Percentiles rank a stretch among this genome's conserved stretches.
phyloP scores from a whole-genome alignment of 257 asterid genomes.

The Phtheirospermum japonicum region DNA sequence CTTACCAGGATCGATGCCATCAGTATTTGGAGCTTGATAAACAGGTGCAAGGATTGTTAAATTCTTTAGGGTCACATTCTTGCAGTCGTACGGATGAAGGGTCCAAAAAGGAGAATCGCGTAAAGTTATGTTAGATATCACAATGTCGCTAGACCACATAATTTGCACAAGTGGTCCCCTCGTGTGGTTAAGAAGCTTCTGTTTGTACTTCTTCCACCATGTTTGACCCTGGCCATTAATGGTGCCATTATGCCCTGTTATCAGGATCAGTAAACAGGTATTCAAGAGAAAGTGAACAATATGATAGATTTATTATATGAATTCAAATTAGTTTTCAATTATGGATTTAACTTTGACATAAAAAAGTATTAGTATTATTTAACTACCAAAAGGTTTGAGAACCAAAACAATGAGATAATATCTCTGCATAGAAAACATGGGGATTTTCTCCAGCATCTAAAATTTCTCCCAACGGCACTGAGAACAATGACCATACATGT shows the following conservation, averaged over 20 bases:
- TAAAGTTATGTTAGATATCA: constrained; percentile 63
- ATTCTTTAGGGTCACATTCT: constrained; percentile 58
- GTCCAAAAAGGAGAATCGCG: constrained; percentile 88
- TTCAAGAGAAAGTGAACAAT: background rate
- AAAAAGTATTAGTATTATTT: background rate
- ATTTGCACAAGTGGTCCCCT: constrained; percentile 85
- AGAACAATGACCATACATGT: background rate
- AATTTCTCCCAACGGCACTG: background rate
- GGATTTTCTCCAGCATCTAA: background rate
- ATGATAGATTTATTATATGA: background rate
- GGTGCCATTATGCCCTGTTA: constrained; percentile 79
- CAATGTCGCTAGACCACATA: constrained; percentile 70
- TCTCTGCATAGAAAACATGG: background rate
- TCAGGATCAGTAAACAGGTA: constrained; percentile 10
- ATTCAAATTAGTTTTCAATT: background rate
- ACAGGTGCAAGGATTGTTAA: constrained; percentile 71
- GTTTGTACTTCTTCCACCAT: constrained; percentile 75
- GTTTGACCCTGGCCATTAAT: constrained; percentile 72
- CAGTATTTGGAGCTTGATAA: constrained; percentile 76
- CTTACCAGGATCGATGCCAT: constrained; percentile 84
- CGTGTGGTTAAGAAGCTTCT: constrained; percentile 69
- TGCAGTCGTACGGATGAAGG: constrained; percentile 79
- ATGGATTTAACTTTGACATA: background rate
- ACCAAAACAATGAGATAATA: background rate
- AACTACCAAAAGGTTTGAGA: background rate